phyloP scores from a whole-genome alignment of 495 filamentous ascomycete species.

The Neurospora sp. region DNA sequence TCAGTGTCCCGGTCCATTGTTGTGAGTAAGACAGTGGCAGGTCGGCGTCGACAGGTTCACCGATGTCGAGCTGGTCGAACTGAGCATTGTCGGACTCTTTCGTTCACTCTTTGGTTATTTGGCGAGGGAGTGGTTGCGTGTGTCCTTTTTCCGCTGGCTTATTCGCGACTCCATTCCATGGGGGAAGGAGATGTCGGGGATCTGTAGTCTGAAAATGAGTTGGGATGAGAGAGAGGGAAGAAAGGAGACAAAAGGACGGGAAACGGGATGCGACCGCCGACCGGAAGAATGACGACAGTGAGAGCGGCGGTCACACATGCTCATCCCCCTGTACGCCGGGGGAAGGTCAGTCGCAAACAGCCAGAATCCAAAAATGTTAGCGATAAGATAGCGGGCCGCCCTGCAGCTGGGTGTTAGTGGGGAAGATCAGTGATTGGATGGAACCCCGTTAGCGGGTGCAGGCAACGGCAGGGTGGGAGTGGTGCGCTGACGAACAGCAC shows the following conservation, averaged over 20 bases:
- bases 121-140: background rate
- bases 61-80: background rate
- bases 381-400: background rate
- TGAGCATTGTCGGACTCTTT: background rate
- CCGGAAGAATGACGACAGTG: background rate
- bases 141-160: background rate
- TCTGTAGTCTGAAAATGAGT: background rate
- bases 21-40: background rate
- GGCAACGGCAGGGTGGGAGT: background rate
- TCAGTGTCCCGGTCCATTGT: slow-evolving; percentile 20
- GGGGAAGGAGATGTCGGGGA: background rate
- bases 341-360: background rate
- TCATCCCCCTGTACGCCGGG: background rate
- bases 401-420: background rate
- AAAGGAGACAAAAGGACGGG: background rate
- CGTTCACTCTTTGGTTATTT: background rate
- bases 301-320: background rate
- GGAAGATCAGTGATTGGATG: background rate
- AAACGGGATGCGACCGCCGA: background rate
- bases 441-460: background rate
- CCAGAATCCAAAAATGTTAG: background rate
- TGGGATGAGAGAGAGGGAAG: background rate
- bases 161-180: background rate
- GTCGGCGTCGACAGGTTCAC: background rate
- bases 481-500: background rate